These are phyloP conservation scores for Nannochloris sp. DNA, from an alignment of 139 green algal genomes.

Conservation along the genomic window DNA sequence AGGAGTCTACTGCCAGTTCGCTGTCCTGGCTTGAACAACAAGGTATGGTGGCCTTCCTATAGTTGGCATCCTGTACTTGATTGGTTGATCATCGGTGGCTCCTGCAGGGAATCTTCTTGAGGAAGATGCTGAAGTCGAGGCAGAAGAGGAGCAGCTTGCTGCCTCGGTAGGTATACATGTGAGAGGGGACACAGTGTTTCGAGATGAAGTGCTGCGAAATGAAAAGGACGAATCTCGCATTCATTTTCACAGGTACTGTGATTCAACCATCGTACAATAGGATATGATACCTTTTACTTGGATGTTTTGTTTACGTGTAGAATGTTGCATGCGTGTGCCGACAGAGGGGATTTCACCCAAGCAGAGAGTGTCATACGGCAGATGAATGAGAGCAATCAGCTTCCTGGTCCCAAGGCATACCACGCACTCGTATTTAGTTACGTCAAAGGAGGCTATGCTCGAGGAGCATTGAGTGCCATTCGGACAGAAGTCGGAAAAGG, in stretches of 20 bases:
- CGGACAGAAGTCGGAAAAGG: not conserved
- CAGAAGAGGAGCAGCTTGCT: slow-evolving; percentile 8
- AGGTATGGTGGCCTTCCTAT: not conserved
- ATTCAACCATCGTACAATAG: not conserved
- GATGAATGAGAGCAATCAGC: slow-evolving; percentile 3
- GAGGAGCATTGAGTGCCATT: slow-evolving; percentile 7
- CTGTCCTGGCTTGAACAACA: not conserved
- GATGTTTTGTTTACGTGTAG: not conserved
- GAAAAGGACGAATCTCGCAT: slow-evolving; percentile 3
- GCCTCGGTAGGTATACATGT: slow-evolving; percentile 2
- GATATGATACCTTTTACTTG: not conserved
- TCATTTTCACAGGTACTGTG: slow-evolving; percentile 4
- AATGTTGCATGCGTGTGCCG: slow-evolving; percentile 2
- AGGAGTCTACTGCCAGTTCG: not conserved
- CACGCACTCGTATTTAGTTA: slow-evolving; percentile 10
- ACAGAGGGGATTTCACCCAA: not conserved
- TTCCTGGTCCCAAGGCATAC: slow-evolving; percentile 7
- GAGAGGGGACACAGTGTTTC: not conserved
- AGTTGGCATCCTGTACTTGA: not conserved
- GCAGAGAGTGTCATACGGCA: slow-evolving; percentile 7
- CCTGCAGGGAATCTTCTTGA: not conserved
- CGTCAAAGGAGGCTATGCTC: slow-evolving; percentile 6
- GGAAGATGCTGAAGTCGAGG: slow-evolving; percentile 5
- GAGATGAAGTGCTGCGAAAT: not conserved
- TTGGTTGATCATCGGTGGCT: not conserved